Conservation (phyloP, 1,284 basidiomycete genomes). For the Leccinum angustisporum region DNA sequence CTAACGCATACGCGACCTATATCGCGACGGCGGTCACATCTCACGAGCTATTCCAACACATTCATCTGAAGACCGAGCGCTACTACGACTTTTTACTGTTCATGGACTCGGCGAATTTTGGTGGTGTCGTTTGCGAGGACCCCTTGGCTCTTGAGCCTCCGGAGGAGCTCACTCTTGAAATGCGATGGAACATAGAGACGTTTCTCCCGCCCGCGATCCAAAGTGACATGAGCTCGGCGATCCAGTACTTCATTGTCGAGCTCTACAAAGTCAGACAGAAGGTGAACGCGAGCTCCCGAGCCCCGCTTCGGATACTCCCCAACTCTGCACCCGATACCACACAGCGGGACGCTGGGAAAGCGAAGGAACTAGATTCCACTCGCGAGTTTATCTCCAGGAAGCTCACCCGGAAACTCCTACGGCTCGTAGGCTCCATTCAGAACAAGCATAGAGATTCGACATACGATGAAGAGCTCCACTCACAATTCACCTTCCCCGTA, state of each 20-base stretch:
- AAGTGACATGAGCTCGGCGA: slow-evolving; percentile 69
- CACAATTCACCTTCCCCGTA: slow-evolving; percentile 77
- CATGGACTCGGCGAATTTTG: slow-evolving; percentile 95
- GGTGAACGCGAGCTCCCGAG: slow-evolving; percentile 56
- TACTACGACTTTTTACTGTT: slow-evolving; percentile 96
- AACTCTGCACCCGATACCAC: slow-evolving; percentile 66
- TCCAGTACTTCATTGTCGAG: slow-evolving; percentile 87
- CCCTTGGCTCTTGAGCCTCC: slow-evolving; percentile 68
- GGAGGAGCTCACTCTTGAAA: slow-evolving; percentile 72
- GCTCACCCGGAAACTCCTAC: slow-evolving; percentile 83
- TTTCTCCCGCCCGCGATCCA: slow-evolving; percentile 90
- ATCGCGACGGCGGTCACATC: slow-evolving; percentile 91
- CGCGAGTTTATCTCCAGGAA: slow-evolving; percentile 77
- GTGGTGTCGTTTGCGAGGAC: slow-evolving; percentile 85
- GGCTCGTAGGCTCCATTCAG: slow-evolving; percentile 68
- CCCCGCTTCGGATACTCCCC: slow-evolving; percentile 74
- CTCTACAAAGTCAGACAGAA: slow-evolving; percentile 80
- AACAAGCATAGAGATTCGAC: slow-evolving; percentile 63
- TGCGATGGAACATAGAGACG: slow-evolving; percentile 93
- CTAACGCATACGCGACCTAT: slow-evolving; percentile 94
- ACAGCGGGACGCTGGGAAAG: slow-evolving; percentile 66
- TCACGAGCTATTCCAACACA: slow-evolving; percentile 94
- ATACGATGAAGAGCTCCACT: slow-evolving; percentile 57
- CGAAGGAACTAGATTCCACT: slow-evolving; percentile 67
- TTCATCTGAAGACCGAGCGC: slow-evolving; percentile 84